Percentiles rank a stretch among this genome's conserved stretches.
Evolutionary conservation across 371 early-diverging fungal genomes (phyloP).

Genomic region (Apophysomyces trapeziformis): DNA sequence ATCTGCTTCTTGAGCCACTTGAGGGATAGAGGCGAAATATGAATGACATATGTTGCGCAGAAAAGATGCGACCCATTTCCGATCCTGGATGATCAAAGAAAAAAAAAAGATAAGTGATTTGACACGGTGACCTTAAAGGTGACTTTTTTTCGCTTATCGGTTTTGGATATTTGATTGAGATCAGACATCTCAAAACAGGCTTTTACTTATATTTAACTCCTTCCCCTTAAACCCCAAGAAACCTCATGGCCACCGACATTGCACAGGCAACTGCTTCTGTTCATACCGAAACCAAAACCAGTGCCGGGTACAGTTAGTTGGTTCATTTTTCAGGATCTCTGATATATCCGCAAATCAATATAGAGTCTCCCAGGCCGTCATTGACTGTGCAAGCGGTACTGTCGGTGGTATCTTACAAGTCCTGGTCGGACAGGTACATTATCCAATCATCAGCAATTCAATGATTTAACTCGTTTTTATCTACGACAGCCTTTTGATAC

Average conservation of each 20-base stretch:
- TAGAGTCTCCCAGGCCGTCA: slow-evolving; percentile 60
- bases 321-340: not conserved
- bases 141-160: not conserved
- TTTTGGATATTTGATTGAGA: not conserved
- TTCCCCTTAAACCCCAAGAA: not conserved
- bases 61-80: no score
- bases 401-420: slow-evolving; percentile 82
- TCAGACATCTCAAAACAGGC: not conserved
- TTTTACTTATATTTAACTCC: not conserved
- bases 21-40: no score
- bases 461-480: slow-evolving; percentile 12
- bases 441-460: not conserved
- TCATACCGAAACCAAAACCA: not conserved
- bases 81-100: not conserved
- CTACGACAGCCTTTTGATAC: slow-evolving; percentile 76
- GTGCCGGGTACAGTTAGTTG: slow-evolving; percentile 25
- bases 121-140: slow-evolving; percentile 2
- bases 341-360: not conserved
- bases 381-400: slow-evolving; percentile 80
- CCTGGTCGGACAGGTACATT: slow-evolving; percentile 73
- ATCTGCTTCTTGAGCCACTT: no score
- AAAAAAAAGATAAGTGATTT: not conserved
- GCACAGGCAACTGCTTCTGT: slow-evolving; percentile 4
- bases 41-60: no score
- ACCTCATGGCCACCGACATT: slow-evolving; percentile 9